Percentiles rank a stretch among this genome's conserved stretches.
phyloP scores from a whole-genome alignment of 1,139 yeast species.

The Oligophagozyma castellii region DNA sequence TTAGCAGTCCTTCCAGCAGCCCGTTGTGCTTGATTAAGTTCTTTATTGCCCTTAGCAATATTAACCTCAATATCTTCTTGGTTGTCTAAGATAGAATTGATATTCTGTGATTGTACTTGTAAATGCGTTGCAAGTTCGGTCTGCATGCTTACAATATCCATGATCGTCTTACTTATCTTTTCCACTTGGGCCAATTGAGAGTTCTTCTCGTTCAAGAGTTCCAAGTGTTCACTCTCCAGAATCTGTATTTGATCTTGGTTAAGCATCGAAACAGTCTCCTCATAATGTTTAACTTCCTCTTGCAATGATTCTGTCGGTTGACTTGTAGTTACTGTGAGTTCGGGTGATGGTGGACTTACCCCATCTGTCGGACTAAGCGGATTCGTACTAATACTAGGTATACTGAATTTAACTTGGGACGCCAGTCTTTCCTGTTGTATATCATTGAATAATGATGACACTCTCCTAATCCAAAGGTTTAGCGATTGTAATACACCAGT shows the following conservation, averaged over 20 bases:
- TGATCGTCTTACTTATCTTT: slow-evolving; percentile 60
- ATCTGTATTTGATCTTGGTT: slow-evolving; percentile 54
- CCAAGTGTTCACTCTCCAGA: slow-evolving; percentile 59
- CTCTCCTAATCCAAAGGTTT: slow-evolving; percentile 13
- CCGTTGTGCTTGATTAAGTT: slow-evolving; percentile 55
- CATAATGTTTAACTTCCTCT: slow-evolving; percentile 22
- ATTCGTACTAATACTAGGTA: slow-evolving; percentile 1
- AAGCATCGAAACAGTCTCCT: slow-evolving; percentile 25
- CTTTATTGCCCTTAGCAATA: slow-evolving; percentile 60
- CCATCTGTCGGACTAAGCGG: neutral
- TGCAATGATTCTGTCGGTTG: slow-evolving; percentile 20
- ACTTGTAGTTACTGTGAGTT: slow-evolving; percentile 12
- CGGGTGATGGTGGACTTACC: neutral
- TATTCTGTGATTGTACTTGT: slow-evolving; percentile 61
- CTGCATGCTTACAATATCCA: slow-evolving; percentile 70
- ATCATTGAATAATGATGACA: slow-evolving; percentile 15
- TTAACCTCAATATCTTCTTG: slow-evolving; percentile 61
- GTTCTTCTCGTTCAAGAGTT: slow-evolving; percentile 43
- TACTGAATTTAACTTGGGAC: slow-evolving; percentile 16
- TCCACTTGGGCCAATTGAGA: slow-evolving; percentile 59
- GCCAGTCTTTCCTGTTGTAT: slow-evolving; percentile 21
- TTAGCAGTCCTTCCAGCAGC: slow-evolving; percentile 61
- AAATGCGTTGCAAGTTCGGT: slow-evolving; percentile 66
- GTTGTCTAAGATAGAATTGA: slow-evolving; percentile 50
- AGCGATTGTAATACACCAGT: slow-evolving; percentile 20